Base-by-base conservation (phyloP, 768 basidiomycete genomes). In the Clathrus columnatus region DNA sequence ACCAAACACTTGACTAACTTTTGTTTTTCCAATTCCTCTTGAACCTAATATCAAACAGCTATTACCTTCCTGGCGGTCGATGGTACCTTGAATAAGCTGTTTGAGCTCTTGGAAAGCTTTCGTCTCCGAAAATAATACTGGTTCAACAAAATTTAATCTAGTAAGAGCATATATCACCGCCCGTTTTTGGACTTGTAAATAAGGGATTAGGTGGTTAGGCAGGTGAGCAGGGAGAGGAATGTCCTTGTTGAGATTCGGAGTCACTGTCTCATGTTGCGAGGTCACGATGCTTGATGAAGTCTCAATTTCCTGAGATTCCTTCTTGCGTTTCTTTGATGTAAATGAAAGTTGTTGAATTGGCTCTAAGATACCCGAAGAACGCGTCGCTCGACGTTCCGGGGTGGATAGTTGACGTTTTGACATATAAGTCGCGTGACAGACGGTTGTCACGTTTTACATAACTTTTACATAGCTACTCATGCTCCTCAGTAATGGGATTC, bases 31-130 rank as follows among this genome's bases (percentile, higher is more conserved):
- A 59, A 85, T 87, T 16, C 91, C 90, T 57, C 84, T 75, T 1
- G 91, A 85, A 18, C 94, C 94, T 44, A 92, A 74, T 2, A 97
- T 65, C 53, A 96, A 75, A 64, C 93, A 96, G 56, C 92, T 95
- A 59, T 97, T 97, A 2, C 94, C 93, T 72, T 97, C 94, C 8
- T 85, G 87, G 26, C 92, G 79, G 20, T 71, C 70, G 4, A 87
- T 75, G 1, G 90, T 91, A 10, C 92, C 93, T 20, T 69, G 66
- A 4, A 96, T 71, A 20, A 97, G 69, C 47, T 80, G 76, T 1
- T 69, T 63, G 11, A 97, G 66, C 54, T 88, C 82, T 29, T 78
- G 63, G 24, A 75, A 69, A 0, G 87, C 83, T 17, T 71, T 63
- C 1, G 60, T 66, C 62, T 87, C 84, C 4, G 81, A 74, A 1